These are phyloP conservation scores for Aspergillus sp. DNA, from an alignment of 2,329 filamentous ascomycete genomes.

Conservation along the genomic window DNA sequence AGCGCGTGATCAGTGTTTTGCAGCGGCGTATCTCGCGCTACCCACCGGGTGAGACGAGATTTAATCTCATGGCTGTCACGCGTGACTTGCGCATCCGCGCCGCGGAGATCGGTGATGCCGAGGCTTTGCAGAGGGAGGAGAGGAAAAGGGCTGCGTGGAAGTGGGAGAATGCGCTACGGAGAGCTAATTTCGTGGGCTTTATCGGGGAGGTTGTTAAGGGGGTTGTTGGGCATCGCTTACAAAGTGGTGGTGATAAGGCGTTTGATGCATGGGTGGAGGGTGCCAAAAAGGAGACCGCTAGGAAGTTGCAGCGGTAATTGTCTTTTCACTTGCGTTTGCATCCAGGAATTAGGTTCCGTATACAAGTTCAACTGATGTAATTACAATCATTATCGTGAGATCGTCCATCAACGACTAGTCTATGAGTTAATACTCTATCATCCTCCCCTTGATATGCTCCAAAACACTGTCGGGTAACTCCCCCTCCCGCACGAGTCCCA, in stretches of 20 bases:
- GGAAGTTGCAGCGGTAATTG: slow-evolving; percentile 13
- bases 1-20: slow-evolving; percentile 77
- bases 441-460: slow-evolving; percentile 52
- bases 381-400: no score
- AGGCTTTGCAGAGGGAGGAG: slow-evolving; percentile 70
- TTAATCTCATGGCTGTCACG: slow-evolving; percentile 92
- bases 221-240: slow-evolving; percentile 52
- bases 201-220: slow-evolving; percentile 82
- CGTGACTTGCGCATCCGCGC: slow-evolving; percentile 71
- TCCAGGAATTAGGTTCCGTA: no score
- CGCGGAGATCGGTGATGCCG: slow-evolving; percentile 70
- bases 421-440: slow-evolving; percentile 52
- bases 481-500: slow-evolving; percentile 66
- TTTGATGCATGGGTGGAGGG: slow-evolving; percentile 81
- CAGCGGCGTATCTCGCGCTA: slow-evolving; percentile 78
- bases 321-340: neutral
- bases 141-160: slow-evolving; percentile 77
- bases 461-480: slow-evolving; percentile 66
- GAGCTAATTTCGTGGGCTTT: slow-evolving; percentile 96
- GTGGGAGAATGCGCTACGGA: slow-evolving; percentile 86
- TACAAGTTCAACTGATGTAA: no score
- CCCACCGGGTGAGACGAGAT: slow-evolving; percentile 78
- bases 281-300: slow-evolving; percentile 38
- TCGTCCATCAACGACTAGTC: no score
- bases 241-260: slow-evolving; percentile 57